Base-by-base conservation (phyloP, 768 basidiomycete species). In the Trametes cingulata region DNA sequence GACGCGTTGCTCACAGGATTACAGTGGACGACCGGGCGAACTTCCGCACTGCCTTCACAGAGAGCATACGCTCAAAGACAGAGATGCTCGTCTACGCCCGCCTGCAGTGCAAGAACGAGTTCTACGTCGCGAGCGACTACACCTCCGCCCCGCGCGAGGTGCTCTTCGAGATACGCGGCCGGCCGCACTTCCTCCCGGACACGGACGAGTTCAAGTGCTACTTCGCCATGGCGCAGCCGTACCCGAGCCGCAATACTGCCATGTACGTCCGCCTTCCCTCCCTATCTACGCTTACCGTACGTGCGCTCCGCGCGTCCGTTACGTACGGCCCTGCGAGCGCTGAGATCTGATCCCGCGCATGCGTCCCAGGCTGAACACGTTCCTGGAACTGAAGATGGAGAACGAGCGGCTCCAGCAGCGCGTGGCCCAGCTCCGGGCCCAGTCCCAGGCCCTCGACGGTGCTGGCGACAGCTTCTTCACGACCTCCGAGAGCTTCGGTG, bases 381-480 rank as follows among this genome's bases (percentile, higher is more conserved):
- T 86, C 65, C 67, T 97, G 36, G 94, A 96, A 68, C 82, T 96
- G 50, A 95, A 93, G 72, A 77, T 88, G 56, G 93, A 95, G 75
- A 94, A 97, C 71, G 89, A 92, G 71, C 82, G 86, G 14, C 73
- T 97, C 41, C 81, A 88, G 64, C 82, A 83, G 60, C 85, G 86
- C 25, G 72, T 88, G 35, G 70, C 74, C 1, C 80, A 82, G 42
- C 71, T 81, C 22, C 75, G 76, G 19, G 60, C 71, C 15, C 66
- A 65, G 52, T 40, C 58, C 17, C 61, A 48, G 50, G 51, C 67
- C 27, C 37, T 63, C 36, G 37, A 61, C 57, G 39, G 58, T 55
- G 24, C 52, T 1, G 39, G 37, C 58, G 56, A 50, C 39, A 41
- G 48, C 37, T 55, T 52, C 35, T 63, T 49, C 40, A 22, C 55